Conservation (phyloP, 106 monocot species). For the Iris macrosiphon region DNA sequence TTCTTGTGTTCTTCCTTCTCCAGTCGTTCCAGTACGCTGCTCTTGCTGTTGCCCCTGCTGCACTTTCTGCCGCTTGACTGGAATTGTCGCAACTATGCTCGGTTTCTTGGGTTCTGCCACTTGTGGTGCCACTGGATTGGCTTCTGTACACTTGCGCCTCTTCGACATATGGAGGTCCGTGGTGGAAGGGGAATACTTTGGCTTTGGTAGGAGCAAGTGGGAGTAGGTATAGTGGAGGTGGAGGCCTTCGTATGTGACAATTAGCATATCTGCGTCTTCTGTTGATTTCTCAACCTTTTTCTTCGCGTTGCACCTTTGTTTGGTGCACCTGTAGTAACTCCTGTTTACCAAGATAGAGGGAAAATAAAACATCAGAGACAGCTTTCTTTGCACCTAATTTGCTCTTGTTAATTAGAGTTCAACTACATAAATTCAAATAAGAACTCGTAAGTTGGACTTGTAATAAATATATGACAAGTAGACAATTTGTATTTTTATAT, state of each 20-base stretch:
- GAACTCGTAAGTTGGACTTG: too few species aligned
- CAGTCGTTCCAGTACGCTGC: neutral
- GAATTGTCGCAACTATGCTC: too few species aligned
- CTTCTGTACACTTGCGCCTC: constrained; percentile 18
- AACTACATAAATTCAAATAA: too few species aligned
- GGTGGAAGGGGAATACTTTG: neutral
- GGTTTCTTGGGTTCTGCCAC: neutral
- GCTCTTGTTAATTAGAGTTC: too few species aligned
- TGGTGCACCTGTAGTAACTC: constrained; percentile 95
- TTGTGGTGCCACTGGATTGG: neutral
- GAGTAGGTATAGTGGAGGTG: constrained; percentile 86
- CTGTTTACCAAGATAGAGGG: constrained; percentile 15
- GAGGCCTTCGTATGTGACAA: constrained; percentile 78
- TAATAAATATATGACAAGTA: too few species aligned
- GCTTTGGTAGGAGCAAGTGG: constrained; percentile 37
- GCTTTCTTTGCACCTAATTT: too few species aligned
- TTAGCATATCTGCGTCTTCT: constrained; percentile 62
- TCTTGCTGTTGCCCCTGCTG: too few species aligned
- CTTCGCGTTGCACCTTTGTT: constrained; percentile 82
- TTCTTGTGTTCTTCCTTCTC: neutral
- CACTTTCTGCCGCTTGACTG: too few species aligned
- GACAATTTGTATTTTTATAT: too few species aligned
- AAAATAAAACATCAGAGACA: too few species aligned
- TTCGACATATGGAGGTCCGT: constrained; percentile 9
- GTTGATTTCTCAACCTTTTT: constrained; percentile 70